Evolutionary conservation across 2,329 filamentous ascomycete genomes (phyloP).

Genomic region (Fusarium dimerum): DNA sequence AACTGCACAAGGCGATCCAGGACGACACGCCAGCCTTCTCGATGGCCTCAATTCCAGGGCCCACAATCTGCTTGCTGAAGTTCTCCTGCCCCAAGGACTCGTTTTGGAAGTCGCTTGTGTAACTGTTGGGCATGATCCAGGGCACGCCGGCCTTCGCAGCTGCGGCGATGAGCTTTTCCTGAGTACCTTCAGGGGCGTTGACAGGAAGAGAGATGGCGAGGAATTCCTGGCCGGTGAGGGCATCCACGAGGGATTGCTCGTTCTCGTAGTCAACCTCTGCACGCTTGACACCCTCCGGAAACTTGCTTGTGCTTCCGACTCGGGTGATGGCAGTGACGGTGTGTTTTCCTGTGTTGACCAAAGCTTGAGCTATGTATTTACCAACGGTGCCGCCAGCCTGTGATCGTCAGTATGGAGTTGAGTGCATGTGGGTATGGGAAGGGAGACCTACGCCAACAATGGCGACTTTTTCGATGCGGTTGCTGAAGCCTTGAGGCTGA

Average conservation of each 20-base stretch:
- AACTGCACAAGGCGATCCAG: conserved; percentile 54
- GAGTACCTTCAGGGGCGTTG: conserved; percentile 44
- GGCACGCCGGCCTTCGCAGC: conserved; percentile 56
- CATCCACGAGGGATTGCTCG: conserved; percentile 45
- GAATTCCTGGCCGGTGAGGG: conserved; percentile 56
- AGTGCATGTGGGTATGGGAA: not conserved
- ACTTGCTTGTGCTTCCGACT: conserved; percentile 37
- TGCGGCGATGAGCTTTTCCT: conserved; percentile 53
- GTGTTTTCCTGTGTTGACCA: conserved; percentile 51
- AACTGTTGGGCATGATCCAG: conserved; percentile 58
- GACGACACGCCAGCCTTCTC: conserved; percentile 40
- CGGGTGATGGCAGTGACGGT: conserved; percentile 54
- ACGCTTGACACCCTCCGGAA: conserved; percentile 47
- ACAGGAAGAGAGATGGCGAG: conserved; percentile 56
- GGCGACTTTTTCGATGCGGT: conserved; percentile 45
- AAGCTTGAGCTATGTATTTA: conserved; percentile 36
- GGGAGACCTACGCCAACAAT: conserved; percentile 47
- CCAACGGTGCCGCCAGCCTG: conserved; percentile 47
- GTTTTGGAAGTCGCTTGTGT: conserved; percentile 41
- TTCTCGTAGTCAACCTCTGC: conserved; percentile 47
- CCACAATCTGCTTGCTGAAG: conserved; percentile 23
- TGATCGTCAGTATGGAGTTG: conserved; percentile 3
- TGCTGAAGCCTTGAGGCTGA: conserved; percentile 40
- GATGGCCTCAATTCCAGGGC: conserved; percentile 37
- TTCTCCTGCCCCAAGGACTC: conserved; percentile 39